Evolutionary conservation across 768 basidiomycete species (phyloP).

Genomic region (Kwoniella bestiolae): DNA sequence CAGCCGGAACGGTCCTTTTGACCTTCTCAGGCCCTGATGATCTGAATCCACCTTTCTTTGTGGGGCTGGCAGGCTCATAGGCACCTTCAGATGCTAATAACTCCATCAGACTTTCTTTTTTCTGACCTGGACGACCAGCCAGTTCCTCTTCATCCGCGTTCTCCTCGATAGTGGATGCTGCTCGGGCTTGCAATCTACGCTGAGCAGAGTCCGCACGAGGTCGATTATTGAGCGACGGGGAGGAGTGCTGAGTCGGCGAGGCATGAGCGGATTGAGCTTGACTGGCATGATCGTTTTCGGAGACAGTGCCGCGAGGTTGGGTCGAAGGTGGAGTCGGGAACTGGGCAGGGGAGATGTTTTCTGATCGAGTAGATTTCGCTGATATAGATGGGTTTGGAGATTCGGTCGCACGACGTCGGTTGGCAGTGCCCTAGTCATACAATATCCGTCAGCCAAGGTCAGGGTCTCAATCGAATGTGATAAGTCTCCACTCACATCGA

Average conservation of each 20-base stretch:
- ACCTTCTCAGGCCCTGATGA: not conserved
- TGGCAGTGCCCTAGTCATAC: constrained; percentile 2
- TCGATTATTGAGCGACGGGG: not conserved
- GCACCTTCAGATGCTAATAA: constrained; percentile 36
- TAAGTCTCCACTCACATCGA: constrained; percentile 71
- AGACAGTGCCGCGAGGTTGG: not conserved
- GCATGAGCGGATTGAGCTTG: not conserved
- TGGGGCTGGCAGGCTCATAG: constrained; percentile 4
- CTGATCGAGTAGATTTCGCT: constrained; percentile 3
- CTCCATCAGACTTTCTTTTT: constrained; percentile 44
- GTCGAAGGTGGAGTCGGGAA: constrained; percentile 5
- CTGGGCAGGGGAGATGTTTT: not conserved
- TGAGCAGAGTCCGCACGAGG: constrained; percentile 11
- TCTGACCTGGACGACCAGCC: not conserved
- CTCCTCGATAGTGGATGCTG: constrained; percentile 29
- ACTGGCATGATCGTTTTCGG: not conserved
- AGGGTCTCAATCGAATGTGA: not conserved
- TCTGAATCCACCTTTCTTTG: not conserved
- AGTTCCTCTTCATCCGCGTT: constrained; percentile 1
- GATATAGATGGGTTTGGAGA: constrained; percentile 11
- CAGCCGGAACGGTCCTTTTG: constrained; percentile 41
- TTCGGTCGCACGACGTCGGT: constrained; percentile 4
- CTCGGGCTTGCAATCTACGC: constrained; percentile 21
- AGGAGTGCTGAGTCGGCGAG: not conserved
- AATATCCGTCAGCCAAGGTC: constrained; percentile 1